phyloP scores from a whole-genome alignment of 306 rosid genomes.

The Gillenia trifoliata region DNA sequence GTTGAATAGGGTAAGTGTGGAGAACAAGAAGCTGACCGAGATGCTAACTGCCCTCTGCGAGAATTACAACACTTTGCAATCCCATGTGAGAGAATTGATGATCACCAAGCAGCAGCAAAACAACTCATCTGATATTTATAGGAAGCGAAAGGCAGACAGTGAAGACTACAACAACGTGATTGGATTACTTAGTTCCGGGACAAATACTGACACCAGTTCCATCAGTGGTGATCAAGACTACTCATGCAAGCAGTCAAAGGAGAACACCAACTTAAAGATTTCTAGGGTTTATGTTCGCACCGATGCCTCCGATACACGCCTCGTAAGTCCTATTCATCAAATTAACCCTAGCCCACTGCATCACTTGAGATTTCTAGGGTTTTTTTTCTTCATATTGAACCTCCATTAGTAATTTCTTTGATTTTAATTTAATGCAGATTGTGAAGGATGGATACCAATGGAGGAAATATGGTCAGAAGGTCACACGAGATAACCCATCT shows the following conservation, averaged over 20 bases:
- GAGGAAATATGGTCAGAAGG: slow-evolving; percentile 95
- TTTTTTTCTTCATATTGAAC: neutral
- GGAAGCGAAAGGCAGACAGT: slow-evolving; percentile 51
- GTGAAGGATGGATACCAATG: slow-evolving; percentile 93
- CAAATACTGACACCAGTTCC: slow-evolving; percentile 35
- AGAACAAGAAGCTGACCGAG: slow-evolving; percentile 56
- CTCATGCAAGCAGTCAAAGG: slow-evolving; percentile 37
- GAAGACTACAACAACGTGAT: slow-evolving; percentile 7
- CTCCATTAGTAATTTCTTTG: neutral
- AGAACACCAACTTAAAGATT: slow-evolving; percentile 35
- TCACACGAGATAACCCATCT: slow-evolving; percentile 91
- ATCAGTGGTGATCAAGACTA: slow-evolving; percentile 37
- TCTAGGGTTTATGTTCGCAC: slow-evolving; percentile 52
- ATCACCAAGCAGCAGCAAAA: neutral
- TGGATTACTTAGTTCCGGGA: slow-evolving; percentile 6
- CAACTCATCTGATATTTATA: slow-evolving; percentile 7
- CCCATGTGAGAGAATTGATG: slow-evolving; percentile 35
- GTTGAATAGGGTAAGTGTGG: slow-evolving; percentile 44
- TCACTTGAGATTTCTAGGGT: neutral
- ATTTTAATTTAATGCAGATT: slow-evolving; percentile 23
- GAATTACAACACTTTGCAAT: slow-evolving; percentile 38
- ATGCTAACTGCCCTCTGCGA: slow-evolving; percentile 36
- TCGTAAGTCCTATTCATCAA: slow-evolving; percentile 37
- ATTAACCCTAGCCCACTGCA: neutral
- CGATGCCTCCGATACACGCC: slow-evolving; percentile 51